Evolutionary conservation across 768 basidiomycete genomes (phyloP), one percentile per base, ranked within the genome.

Genomic region (Nidularia pulvinata): DNA sequence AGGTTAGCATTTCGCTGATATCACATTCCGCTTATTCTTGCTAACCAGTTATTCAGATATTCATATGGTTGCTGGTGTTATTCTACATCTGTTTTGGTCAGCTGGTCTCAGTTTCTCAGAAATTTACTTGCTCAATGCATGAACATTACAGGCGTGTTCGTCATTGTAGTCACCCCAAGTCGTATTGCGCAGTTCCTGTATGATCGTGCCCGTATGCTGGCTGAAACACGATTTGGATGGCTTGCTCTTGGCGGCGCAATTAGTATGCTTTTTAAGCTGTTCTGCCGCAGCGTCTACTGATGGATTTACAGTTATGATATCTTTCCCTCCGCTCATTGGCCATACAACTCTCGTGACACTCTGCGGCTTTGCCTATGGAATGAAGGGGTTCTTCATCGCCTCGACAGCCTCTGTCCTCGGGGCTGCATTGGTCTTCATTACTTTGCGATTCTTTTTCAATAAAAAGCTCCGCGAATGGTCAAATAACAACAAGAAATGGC

Each of bases 361-460:
- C 6, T 87, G 85, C 60, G 93, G 93, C 1, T 94, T 93, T 67
- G 87, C 90, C 1, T 94, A 90, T 60, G 92, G 93, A 45, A 78
- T 91, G 72, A 79, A 79, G 53, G 93, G 93, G 0, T 88, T 89
- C 69, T 77, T 75, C 57, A 79, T 93, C 54, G 83, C 85, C 2
- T 79, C 81, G 0, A 66, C 69, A 11, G 85, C 75, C 1, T 88
- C 89, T 16, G 52, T 93, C 30, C 53, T 82, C 2, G 91, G 89
- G 34, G 83, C 90, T 22, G 79, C 79, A 1, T 49, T 85, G 7
- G 79, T 75, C 4, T 94, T 94, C 61, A 52, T 82, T 30, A 59
- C 77, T 45, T 72, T 93, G 52, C 82, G 90, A 14, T 67, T 76
- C 53, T 65, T 85, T 50, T 89, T 91, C 65, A 72, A 74, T 50